Evolutionary conservation across 495 filamentous ascomycete genomes (phyloP).

Genomic region (Penicillium atrosanguineum): DNA sequence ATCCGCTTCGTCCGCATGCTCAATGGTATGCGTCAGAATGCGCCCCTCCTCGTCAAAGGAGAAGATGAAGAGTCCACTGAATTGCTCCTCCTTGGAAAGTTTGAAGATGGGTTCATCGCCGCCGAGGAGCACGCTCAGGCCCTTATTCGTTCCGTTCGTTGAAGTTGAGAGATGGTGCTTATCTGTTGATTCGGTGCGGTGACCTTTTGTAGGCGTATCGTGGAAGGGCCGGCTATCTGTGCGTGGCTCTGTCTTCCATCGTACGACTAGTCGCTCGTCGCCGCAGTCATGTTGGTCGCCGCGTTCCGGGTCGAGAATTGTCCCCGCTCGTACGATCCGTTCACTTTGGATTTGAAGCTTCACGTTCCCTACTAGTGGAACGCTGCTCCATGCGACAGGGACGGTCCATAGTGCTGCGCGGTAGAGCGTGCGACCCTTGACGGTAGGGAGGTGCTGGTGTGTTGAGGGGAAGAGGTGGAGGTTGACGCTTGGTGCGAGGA

Average conservation of each 20-base stretch:
- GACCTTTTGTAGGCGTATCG: not conserved
- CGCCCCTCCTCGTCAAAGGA: conserved; percentile 90
- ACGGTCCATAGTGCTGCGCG: conserved; percentile 92
- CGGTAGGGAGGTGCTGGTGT: conserved; percentile 89
- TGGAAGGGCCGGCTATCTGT: conserved; percentile 30
- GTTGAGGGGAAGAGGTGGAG: conserved; percentile 95
- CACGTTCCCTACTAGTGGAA: conserved; percentile 87
- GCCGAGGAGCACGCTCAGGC: conserved; percentile 44
- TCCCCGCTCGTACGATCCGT: conserved; percentile 66
- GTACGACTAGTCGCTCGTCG: conserved; percentile 79
- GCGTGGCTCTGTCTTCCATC: conserved; percentile 70
- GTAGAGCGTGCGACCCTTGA: conserved; percentile 86
- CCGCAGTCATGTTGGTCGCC: conserved; percentile 37
- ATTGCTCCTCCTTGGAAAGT: conserved; percentile 57
- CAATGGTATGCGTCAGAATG: conserved; percentile 84
- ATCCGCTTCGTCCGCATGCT: conserved; percentile 79
- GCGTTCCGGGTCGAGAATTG: conserved; percentile 31
- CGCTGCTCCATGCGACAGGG: conserved; percentile 89
- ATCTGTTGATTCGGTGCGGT: not conserved
- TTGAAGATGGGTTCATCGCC: conserved; percentile 72
- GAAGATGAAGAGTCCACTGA: conserved; percentile 82
- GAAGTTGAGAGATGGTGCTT: conserved; percentile 19
- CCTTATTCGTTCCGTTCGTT: conserved; percentile 33
- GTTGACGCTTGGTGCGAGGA: conserved; percentile 86
- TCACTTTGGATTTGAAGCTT: conserved; percentile 82